These are phyloP conservation scores for Colletotrichum lindemuthianum DNA, from an alignment of 2,329 filamentous ascomycete species.

Conservation along the genomic window DNA sequence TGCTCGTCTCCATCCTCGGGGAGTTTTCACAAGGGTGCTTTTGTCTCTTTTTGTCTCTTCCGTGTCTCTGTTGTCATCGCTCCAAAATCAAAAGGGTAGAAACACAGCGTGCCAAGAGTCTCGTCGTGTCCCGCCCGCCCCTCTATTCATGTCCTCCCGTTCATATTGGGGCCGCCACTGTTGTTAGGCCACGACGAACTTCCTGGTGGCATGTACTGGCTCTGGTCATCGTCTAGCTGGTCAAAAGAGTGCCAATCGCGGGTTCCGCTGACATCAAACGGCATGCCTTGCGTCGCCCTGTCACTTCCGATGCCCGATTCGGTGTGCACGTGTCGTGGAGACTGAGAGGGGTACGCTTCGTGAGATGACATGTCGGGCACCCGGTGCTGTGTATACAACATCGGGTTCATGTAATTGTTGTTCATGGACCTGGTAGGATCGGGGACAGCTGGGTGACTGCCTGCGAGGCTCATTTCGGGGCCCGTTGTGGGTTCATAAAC, in stretches of 20 bases:
- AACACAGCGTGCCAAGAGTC: too few species aligned
- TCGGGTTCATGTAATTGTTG: constrained; percentile 22
- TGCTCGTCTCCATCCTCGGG: too few species aligned
- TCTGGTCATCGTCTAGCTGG: constrained; percentile 26
- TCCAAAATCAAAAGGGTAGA: too few species aligned
- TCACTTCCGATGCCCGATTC: constrained; percentile 26
- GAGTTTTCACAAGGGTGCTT: too few species aligned
- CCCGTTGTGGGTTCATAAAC: constrained; percentile 28
- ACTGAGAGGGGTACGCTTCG: constrained; percentile 21
- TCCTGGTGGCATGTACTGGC: constrained; percentile 21
- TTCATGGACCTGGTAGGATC: constrained; percentile 16
- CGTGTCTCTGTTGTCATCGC: too few species aligned
- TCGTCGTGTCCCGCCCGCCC: background rate
- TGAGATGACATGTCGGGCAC: constrained; percentile 29
- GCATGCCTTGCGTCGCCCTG: constrained; percentile 6
- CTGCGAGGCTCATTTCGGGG: constrained; percentile 26
- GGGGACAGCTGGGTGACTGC: constrained; percentile 20
- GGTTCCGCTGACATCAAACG: constrained; percentile 14
- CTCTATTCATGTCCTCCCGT: constrained; percentile 26
- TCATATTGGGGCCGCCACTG: background rate
- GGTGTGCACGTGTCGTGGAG: constrained; percentile 24
- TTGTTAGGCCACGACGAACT: constrained; percentile 21
- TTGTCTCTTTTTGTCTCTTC: too few species aligned
- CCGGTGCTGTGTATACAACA: constrained; percentile 29
- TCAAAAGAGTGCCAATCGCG: constrained; percentile 32